Evolutionary conservation across 2,329 filamentous ascomycete genomes (phyloP).

Genomic region (Paramyrothecium sp.): DNA sequence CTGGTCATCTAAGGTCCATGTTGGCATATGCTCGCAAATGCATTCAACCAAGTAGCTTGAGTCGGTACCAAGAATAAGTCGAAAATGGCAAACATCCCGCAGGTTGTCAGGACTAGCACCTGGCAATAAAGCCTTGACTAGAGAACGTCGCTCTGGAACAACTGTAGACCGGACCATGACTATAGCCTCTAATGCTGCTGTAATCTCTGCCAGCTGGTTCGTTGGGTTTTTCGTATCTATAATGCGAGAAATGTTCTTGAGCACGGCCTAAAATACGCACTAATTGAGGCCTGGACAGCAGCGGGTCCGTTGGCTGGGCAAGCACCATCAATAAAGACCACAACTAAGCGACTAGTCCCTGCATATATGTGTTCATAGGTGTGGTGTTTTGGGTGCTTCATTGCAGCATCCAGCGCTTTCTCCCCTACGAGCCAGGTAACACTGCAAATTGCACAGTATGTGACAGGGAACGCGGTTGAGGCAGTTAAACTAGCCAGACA

Average conservation of each 20-base stretch:
- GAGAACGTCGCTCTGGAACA: not conserved
- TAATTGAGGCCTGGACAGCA: not conserved
- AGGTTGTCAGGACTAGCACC: not conserved
- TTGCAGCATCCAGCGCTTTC: not conserved
- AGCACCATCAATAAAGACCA: not conserved
- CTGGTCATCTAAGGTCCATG: not conserved
- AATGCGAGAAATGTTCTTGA: not conserved
- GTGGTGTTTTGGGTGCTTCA: not conserved
- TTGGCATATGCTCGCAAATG: not conserved
- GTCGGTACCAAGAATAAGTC: not conserved
- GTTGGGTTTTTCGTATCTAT: not conserved
- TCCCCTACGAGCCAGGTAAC: not conserved
- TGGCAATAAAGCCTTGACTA: not conserved
- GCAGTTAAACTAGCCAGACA: no score
- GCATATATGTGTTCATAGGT: not conserved
- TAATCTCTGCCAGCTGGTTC: no score
- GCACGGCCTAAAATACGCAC: not conserved
- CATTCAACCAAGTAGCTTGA: not conserved
- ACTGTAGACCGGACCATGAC: not conserved
- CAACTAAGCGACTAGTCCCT: not conserved
- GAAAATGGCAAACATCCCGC: not conserved
- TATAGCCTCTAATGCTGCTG: no score
- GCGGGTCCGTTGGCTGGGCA: not conserved
- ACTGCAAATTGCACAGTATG: not conserved
- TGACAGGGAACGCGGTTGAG: no score